phyloP scores from a whole-genome alignment of 805 yeast genomes.

The Pachysolen tannophilus region DNA sequence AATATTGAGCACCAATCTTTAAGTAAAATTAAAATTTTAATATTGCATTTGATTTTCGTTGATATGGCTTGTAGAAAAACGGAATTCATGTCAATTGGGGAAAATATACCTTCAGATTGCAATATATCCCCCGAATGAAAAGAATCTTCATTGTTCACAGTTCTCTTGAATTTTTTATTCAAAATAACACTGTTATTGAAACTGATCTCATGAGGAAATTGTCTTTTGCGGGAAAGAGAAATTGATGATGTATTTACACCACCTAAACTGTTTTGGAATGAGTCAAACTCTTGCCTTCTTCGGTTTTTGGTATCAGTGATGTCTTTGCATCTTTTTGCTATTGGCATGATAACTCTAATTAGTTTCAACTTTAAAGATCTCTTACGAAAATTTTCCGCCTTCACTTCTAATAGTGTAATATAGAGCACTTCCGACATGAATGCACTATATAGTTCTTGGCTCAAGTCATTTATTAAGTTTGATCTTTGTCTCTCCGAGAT shows the following conservation, averaged over 20 bases:
- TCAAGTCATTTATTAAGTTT: slow-evolving; percentile 27
- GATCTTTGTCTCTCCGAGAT: slow-evolving; percentile 14
- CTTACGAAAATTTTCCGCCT: slow-evolving; percentile 35
- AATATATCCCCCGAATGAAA: too few species aligned
- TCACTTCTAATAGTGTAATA: slow-evolving; percentile 29
- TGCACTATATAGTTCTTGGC: slow-evolving; percentile 48
- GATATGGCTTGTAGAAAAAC: too few species aligned
- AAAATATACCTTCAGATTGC: too few species aligned
- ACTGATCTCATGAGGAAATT: too few species aligned
- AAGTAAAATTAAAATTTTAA: slow-evolving; percentile 31
- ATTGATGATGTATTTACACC: too few species aligned
- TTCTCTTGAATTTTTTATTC: slow-evolving; percentile 10
- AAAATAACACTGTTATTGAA: slow-evolving; percentile 13
- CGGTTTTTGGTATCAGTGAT: slow-evolving; percentile 25
- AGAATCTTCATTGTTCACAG: too few species aligned
- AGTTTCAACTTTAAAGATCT: slow-evolving; percentile 21
- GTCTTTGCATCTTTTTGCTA: slow-evolving; percentile 18
- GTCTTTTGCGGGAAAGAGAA: too few species aligned
- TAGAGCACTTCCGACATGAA: slow-evolving; percentile 52
- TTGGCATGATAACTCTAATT: slow-evolving; percentile 23
- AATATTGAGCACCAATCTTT: slow-evolving; percentile 38
- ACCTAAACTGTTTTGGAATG: slow-evolving; percentile 16
- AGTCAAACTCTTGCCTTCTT: slow-evolving; percentile 28
- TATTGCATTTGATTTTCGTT: too few species aligned
- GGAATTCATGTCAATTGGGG: too few species aligned